Evolutionary conservation across 305 asterid species (phyloP).

Genomic region (Solanum chacoense): DNA sequence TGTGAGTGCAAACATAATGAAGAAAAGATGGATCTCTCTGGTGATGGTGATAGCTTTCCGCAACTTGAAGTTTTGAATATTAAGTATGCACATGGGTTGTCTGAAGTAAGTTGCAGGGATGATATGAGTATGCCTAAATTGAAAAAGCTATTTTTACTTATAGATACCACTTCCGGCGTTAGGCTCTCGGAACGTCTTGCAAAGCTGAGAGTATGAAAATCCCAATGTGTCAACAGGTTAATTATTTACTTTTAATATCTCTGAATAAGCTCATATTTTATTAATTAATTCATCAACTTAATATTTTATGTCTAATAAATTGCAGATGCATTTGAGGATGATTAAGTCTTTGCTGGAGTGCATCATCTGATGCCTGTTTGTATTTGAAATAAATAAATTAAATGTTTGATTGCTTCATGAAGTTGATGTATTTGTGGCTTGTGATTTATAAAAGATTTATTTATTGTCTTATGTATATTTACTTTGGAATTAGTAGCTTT

Average conservation of each 20-base stretch:
- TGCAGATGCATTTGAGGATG: not conserved
- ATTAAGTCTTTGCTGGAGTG: too few relatives aligned
- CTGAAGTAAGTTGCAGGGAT: not conserved
- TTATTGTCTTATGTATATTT: too few relatives aligned
- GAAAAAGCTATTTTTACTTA: not conserved
- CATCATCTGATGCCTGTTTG: too few relatives aligned
- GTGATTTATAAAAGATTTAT: too few relatives aligned
- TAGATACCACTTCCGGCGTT: not conserved
- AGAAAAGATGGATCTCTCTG: too few relatives aligned
- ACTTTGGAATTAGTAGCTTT: too few relatives aligned
- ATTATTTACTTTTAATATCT: not conserved
- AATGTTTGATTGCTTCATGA: too few relatives aligned
- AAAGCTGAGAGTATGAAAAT: not conserved
- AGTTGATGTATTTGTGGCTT: too few relatives aligned
- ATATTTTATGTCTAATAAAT: not conserved
- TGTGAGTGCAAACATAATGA: accelerated
- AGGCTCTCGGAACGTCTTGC: not conserved
- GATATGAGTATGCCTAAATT: not conserved
- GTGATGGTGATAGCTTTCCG: not conserved
- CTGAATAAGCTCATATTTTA: not conserved
- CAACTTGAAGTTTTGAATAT: constrained; percentile 5
- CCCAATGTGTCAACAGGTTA: too few relatives aligned
- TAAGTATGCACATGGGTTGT: not conserved
- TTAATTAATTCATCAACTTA: not conserved
- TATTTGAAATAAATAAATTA: too few relatives aligned